Base-by-base conservation (phyloP, 139 green algal genomes). In the Chlamydomonas urium region DNA sequence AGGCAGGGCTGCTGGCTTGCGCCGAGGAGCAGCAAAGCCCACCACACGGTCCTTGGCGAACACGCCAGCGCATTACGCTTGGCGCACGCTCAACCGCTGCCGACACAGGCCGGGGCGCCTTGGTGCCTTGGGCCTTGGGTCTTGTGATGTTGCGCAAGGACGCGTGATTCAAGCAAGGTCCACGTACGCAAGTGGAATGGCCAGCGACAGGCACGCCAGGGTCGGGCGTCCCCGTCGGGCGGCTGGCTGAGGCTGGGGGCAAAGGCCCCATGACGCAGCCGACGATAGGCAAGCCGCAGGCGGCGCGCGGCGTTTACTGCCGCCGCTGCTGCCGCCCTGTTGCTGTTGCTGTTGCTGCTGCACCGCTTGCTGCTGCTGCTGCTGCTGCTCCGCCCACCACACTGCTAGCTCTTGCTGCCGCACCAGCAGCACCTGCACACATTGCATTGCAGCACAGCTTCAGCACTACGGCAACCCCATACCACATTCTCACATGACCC, bases 381-480 rank as follows among this genome's bases (percentile, higher is more conserved):
- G 42, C 42, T 53, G 42, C 42, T 53, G 42, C 42, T 53, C 42
- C n/a, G n/a, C n/a, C n/a, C n/a, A n/a, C n/a, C n/a, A n/a, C n/a
- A n/a, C n/a, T n/a, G n/a, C n/a, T n/a, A n/a, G n/a, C n/a, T n/a
- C n/a, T n/a, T n/a, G n/a, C n/a, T n/a, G n/a, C n/a, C n/a, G n/a
- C n/a, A n/a, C n/a, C n/a, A n/a, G n/a, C n/a, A n/a, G n/a, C n/a
- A n/a, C n/a, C n/a, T n/a, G n/a, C n/a, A n/a, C n/a, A n/a, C n/a
- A n/a, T n/a, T n/a, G n/a, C n/a, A n/a, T n/a, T n/a, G n/a, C n/a
- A n/a, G n/a, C n/a, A n/a, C n/a, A n/a, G n/a, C n/a, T n/a, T n/a
- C n/a, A n/a, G n/a, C n/a, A n/a, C n/a, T n/a, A n/a, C n/a, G n/a
- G n/a, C n/a, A n/a, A n/a, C n/a, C n/a, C n/a, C n/a, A n/a, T n/a